These are phyloP conservation scores for Cruciata laevipes DNA, from an alignment of 257 asterid species.

Conservation along the genomic window DNA sequence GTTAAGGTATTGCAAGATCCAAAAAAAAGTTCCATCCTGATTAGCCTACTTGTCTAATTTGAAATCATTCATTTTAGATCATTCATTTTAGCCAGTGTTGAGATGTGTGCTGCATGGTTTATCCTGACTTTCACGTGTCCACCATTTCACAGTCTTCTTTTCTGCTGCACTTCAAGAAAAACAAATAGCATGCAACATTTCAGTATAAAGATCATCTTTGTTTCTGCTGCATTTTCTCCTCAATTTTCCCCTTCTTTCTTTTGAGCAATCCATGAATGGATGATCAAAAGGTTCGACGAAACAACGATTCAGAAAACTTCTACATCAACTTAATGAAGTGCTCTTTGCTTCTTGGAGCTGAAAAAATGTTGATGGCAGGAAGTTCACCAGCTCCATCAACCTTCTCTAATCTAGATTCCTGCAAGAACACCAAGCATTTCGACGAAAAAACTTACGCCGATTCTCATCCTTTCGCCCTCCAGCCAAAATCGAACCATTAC, in stretches of 20 bases:
- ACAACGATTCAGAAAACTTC: conserved; percentile 13
- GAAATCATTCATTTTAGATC: not conserved
- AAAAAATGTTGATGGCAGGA: conserved; percentile 35
- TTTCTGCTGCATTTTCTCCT: conserved; percentile 11
- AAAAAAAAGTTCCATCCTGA: not conserved
- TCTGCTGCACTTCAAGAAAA: conserved; percentile 38
- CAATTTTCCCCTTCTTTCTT: conserved; percentile 2
- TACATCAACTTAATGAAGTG: conserved; percentile 21
- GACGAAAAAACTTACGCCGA: conserved; percentile 16
- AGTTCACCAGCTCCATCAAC: conserved; percentile 17
- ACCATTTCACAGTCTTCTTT: conserved; percentile 10
- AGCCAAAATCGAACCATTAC: conserved; percentile 12
- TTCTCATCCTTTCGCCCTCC: conserved; percentile 5
- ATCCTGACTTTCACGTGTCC: conserved; percentile 17
- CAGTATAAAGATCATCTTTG: conserved; percentile 23
- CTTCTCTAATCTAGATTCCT: conserved; percentile 11
- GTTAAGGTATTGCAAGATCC: not conserved
- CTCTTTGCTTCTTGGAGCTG: conserved; percentile 40
- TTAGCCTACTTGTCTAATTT: not conserved
- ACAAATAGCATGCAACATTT: not conserved
- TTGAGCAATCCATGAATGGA: conserved; percentile 34
- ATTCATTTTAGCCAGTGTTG: conserved; percentile 15
- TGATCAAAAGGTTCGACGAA: conserved; percentile 18
- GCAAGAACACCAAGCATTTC: conserved; percentile 4
- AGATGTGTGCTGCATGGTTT: conserved; percentile 25